Base-by-base conservation (phyloP, 345 rosid genomes). In the Arabidopsis thaliana region DNA sequence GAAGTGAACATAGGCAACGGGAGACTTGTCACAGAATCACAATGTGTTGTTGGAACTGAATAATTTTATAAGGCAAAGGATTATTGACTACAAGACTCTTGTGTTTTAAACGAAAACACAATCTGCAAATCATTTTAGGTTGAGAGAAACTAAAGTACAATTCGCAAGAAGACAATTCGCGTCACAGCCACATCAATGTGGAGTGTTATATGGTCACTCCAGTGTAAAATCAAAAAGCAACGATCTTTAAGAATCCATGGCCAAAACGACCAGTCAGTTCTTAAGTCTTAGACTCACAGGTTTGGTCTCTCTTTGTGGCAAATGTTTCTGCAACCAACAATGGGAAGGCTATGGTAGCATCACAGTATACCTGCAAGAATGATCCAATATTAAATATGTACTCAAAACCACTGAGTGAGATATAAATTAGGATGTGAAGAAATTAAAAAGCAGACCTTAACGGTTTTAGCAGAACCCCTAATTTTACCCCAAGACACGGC, bases 401-500 rank as follows among this genome's bases (percentile, higher is more conserved):
- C 56, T 75, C 75, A 42, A 20, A 51, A 49, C 56, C 9, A 59
- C 4, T 4, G 22, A 41, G 12, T 3, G 22, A 32, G 23, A 40
- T 25, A 40, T 23, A 24, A 58, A 67, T 2, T 41, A 14, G 16
- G 68, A 59, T 41, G 36, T n/a, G 65, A 37, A 59, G 20, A 60
- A 60, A 33, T n/a, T 13, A 10, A 1, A 22, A n/a, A 48, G 62
- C n/a, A 16, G 72, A 90, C 99, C 97, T 95, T 90, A 4, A 92
- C 96, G 12, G 85, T 80, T 83, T 86, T 90, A 55, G 99, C 99
- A 12, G 93, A 89, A 22, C 87, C 86, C 8, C 85, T 90, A 40
- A 95, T 85, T 86, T 90, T 89, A 60, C 98, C 99, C 98, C 98
- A 90, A 1, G 98, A 95, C 20, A 95, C 89, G 30, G 97, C 99